Evolutionary conservation across 2,329 filamentous ascomycete species (phyloP), one percentile per base, ranked within the genome.

Genomic region (Canariomyces notabilis): DNA sequence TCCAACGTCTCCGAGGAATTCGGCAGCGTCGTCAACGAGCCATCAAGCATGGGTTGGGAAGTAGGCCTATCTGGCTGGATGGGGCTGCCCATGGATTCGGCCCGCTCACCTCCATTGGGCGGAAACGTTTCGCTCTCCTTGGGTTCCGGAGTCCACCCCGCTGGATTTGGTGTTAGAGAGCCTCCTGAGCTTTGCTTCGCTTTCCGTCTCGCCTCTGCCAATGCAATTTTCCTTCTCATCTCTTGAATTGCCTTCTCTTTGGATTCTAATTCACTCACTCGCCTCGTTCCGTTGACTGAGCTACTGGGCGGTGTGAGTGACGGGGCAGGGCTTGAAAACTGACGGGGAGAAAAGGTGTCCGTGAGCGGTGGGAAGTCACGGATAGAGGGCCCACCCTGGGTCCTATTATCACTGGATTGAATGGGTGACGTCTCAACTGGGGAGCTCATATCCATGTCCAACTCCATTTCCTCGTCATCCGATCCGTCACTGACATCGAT

Each of bases 401-500:
- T 57, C 1, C 65, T 57, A 3, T 59, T 61, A 5, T 55, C 58
- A 15, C 48, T 59, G 9, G 60, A 61, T 18, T 65, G 65, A 5
- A 62, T 57, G 2, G 65, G 58, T 14, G 64, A 60, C 19, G 65
- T 56, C 3, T 68, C 71, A 21, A 65, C 68, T 8, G 71, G 73
- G 37, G 75, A 79, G 20, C 79, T 79, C 19, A 84, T 72, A 26
- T 86, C 83, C 80, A 84, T 86, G 48, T 82, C 81, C 37, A 84
- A 85, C 46, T 82, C 81, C 37, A 82, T 74, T 53, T 82, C 79
- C 46, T 80, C 79, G 40, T 80, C 76, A 31, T 77, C 74, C 6
- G 70, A 73, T 19, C 73, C 78, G 21, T 95, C 90, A 60, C 88
- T 95, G 32, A 94, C 83, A 54, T 94, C 80, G 55, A 95, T 95